Evolutionary conservation across 345 rosid species (phyloP).

Genomic region (Mercurialis annua): DNA sequence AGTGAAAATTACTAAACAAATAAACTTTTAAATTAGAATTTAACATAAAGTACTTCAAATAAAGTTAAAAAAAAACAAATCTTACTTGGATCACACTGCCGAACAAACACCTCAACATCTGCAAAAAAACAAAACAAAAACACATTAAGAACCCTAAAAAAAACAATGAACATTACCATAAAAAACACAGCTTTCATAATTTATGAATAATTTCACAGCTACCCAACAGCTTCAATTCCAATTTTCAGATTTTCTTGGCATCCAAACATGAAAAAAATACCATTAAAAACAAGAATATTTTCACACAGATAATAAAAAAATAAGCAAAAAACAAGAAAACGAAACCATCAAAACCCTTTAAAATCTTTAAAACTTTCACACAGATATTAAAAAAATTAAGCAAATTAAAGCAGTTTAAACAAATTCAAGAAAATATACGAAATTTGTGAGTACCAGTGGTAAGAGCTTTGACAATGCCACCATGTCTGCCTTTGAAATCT

Average conservation of each 20-base stretch:
- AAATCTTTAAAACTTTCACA: not conserved
- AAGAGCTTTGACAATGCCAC: slow-evolving; percentile 23
- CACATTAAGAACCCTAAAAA: not conserved
- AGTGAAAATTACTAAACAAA: not conserved
- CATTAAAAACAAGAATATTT: not conserved
- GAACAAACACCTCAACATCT: slow-evolving; percentile 25
- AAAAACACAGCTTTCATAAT: not conserved
- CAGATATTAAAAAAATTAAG: not conserved
- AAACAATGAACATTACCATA: not conserved
- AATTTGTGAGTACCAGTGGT: slow-evolving; percentile 17
- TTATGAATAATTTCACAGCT: no score
- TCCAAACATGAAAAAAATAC: not conserved
- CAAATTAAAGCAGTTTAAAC: not conserved
- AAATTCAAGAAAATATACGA: not conserved
- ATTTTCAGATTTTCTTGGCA: not conserved
- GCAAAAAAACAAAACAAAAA: slow-evolving; percentile 12
- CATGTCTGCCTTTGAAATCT: slow-evolving; percentile 26
- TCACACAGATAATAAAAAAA: not conserved
- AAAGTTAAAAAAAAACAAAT: not conserved
- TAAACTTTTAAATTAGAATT: not conserved
- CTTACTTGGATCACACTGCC: slow-evolving; percentile 30
- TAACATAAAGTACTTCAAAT: not conserved
- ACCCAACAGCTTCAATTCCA: not conserved
- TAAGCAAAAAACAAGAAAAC: no score
- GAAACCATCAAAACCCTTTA: not conserved